Evolutionary conservation across 768 basidiomycete genomes (phyloP), one percentile per base, ranked within the genome.

Genomic region (Agaricus sinodeliciosus): DNA sequence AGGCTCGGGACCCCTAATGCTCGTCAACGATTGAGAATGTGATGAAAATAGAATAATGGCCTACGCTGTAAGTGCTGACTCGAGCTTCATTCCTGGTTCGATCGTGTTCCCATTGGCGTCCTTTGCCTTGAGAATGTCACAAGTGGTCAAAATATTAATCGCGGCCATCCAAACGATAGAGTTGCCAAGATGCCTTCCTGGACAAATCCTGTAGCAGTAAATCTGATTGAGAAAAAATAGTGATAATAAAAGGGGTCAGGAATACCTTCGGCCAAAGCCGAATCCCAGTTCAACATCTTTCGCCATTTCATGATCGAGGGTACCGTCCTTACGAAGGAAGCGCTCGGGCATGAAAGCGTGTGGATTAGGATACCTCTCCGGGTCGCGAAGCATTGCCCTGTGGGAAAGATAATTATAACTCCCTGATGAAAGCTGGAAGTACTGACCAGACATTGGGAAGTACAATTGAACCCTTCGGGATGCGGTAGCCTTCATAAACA

Each of bases 261-360:
- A 35, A 43, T 25, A 77, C 77, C 78, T 68, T 47, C 80, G 69
- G 36, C 81, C 81, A 65, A 83, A 83, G 3, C 80, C 81, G 59
- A 81, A 83, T 9, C 78, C 69, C 35, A 78, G 60, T 11, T 57
- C 44, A 64, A 62, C 27, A 76, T 69, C 52, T 73, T 70, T 3
- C 16, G 45, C 58, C 11, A 53, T 42, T 1, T 66, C 39, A 1
- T 44, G 9, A 36, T 54, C 56, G 6, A 71, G 62, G 18, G 68
- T 66, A 11, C 72, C 73, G 50, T 75, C 68, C 13, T 68, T 59
- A 16, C 49, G 48, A 19, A 74, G 53, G 60, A 75, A 78, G 42
- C 81, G 72, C 41, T 80, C 75, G 2, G 81, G 81, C 16, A 61
- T 62, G 63, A 82, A 82, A 26, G 45, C 57, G 7, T 73, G 65